Evolutionary conservation across 2,329 filamentous ascomycete species (phyloP).

Genomic region (Annulohypoxylon truncatum): DNA sequence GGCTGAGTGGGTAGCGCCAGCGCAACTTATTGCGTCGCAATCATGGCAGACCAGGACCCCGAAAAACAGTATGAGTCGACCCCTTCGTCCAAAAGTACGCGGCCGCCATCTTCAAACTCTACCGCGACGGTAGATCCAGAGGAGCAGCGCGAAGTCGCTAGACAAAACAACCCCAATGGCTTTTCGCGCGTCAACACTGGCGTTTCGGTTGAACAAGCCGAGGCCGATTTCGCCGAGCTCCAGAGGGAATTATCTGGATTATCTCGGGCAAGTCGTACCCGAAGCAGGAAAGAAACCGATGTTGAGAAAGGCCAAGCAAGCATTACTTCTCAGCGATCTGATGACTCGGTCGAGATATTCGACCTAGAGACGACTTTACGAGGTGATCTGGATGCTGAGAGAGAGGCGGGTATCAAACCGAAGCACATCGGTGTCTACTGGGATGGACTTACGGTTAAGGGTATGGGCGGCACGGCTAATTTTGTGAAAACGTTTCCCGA

Average conservation of each 20-base stretch:
- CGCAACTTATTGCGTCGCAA: constrained; percentile 1
- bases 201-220: constrained; percentile 74
- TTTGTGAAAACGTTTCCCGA: constrained; percentile 81
- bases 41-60: constrained; percentile 23
- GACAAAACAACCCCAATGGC: constrained; percentile 62
- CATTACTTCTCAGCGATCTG: constrained; percentile 54
- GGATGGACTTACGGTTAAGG: constrained; percentile 80
- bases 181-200: constrained; percentile 58
- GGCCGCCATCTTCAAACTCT: constrained; percentile 43
- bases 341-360: constrained; percentile 69
- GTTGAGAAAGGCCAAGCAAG: constrained; percentile 65
- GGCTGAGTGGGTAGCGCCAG: background rate
- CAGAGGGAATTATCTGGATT: constrained; percentile 69
- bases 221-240: constrained; percentile 77
- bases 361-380: constrained; percentile 80
- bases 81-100: constrained; percentile 35
- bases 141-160: constrained; percentile 55
- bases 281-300: constrained; percentile 58
- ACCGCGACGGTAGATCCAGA: constrained; percentile 48
- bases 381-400: constrained; percentile 76
- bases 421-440: constrained; percentile 86
- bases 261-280: constrained; percentile 63
- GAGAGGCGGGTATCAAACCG: constrained; percentile 80
- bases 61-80: constrained; percentile 26
- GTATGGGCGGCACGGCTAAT: constrained; percentile 79